These are phyloP conservation scores for Potentilla sterilis DNA, from an alignment of 306 rosid genomes.

Conservation along the genomic window DNA sequence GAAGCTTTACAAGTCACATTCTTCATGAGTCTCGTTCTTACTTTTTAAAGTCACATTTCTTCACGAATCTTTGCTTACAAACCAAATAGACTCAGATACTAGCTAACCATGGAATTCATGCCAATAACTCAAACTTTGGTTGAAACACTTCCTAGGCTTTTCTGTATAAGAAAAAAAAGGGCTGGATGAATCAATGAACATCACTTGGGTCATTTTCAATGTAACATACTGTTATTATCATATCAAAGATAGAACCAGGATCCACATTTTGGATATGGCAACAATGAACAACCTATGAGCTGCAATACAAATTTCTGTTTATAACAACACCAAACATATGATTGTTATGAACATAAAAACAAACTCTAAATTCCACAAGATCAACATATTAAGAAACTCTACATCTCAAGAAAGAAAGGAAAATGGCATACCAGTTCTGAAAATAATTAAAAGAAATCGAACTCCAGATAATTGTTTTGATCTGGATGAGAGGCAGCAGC, in stretches of 20 bases:
- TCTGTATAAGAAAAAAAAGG: too few relatives aligned
- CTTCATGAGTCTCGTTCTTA: too few relatives aligned
- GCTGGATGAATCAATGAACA: neutral
- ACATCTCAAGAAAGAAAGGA: conserved; percentile 29
- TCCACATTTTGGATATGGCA: conserved; percentile 13
- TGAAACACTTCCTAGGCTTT: neutral
- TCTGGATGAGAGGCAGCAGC: conserved; percentile 34
- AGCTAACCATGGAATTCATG: neutral
- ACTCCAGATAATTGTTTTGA: conserved; percentile 48
- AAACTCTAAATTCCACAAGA: conserved; percentile 23
- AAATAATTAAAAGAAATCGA: conserved; percentile 49
- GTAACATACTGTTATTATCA: neutral
- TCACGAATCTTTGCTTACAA: neutral
- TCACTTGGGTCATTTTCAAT: neutral
- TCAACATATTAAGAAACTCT: conserved; percentile 29
- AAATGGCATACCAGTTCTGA: conserved; percentile 27
- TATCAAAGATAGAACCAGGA: neutral
- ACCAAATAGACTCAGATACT: neutral
- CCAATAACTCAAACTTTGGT: neutral
- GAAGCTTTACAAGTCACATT: neutral
- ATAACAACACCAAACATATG: conserved; percentile 33
- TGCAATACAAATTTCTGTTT: conserved; percentile 33
- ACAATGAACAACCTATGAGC: conserved; percentile 1
- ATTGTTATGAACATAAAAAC: conserved; percentile 16
- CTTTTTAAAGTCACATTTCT: neutral